A percentile compares a stretch with the other conserved stretches of the same genome.
Evolutionary conservation across 2,329 filamentous ascomycete genomes (phyloP).

Genomic region (Juglanconis juglandina): DNA sequence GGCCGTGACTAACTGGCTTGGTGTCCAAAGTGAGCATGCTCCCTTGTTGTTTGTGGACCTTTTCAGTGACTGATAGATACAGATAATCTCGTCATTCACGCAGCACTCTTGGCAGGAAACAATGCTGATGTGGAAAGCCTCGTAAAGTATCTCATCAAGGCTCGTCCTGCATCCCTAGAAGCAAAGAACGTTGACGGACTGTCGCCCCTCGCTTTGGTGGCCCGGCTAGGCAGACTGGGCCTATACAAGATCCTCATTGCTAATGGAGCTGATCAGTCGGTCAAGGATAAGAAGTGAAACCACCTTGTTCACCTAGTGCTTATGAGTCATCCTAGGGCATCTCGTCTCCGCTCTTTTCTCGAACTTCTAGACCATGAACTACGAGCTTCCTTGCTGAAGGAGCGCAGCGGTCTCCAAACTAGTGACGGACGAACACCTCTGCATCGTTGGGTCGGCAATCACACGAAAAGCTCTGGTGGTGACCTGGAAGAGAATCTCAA

Average conservation of each 20-base stretch:
- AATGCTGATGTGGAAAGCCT: constrained; percentile 45
- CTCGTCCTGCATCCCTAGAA: constrained; percentile 60
- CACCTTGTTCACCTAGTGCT: constrained; percentile 67
- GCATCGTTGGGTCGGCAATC: constrained; percentile 51
- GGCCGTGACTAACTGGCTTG: constrained; percentile 60
- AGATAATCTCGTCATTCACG: constrained; percentile 66
- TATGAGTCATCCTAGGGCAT: constrained; percentile 28
- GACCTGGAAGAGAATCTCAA: constrained; percentile 25
- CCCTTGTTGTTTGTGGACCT: constrained; percentile 18
- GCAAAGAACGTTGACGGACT: constrained; percentile 54
- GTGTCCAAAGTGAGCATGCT: constrained; percentile 50
- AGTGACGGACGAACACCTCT: constrained; percentile 60
- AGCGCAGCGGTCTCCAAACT: constrained; percentile 49
- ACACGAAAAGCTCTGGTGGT: background rate
- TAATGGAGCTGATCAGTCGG: constrained; percentile 66
- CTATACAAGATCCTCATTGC: constrained; percentile 60
- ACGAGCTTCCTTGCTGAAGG: constrained; percentile 53
- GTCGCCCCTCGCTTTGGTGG: constrained; percentile 69
- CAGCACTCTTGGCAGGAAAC: constrained; percentile 50
- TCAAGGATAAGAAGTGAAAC: constrained; percentile 60
- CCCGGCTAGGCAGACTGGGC: constrained; percentile 49
- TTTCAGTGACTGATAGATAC: background rate
- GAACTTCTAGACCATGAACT: constrained; percentile 56
- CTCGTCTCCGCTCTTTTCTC: constrained; percentile 46
- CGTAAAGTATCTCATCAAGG: constrained; percentile 63